These are phyloP conservation scores for Globisporangium mamillatum DNA, from an alignment of 352 stramenopile species.

Conservation along the genomic window DNA sequence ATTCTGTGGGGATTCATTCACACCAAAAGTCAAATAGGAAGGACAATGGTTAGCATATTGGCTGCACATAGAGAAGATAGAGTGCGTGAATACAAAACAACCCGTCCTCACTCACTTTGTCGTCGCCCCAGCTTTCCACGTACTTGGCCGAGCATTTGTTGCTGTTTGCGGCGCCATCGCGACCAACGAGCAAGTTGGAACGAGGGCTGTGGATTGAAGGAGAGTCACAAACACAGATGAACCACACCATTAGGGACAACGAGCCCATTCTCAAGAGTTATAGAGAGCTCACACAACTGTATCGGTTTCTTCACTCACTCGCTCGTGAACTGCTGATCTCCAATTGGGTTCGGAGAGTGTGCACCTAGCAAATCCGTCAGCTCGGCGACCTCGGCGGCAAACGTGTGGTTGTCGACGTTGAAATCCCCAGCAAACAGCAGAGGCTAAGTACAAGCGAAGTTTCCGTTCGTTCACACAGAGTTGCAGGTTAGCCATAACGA, in stretches of 20 bases:
- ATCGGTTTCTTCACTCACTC: slow-evolving; percentile 41
- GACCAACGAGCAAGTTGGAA: slow-evolving; percentile 75
- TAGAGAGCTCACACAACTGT: no score
- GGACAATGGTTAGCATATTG: neutral
- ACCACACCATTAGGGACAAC: no score
- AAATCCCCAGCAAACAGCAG: slow-evolving; percentile 82
- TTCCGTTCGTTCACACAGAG: slow-evolving; percentile 4
- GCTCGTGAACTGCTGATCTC: slow-evolving; percentile 71
- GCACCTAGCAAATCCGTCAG: slow-evolving; percentile 57
- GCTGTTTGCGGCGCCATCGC: slow-evolving; percentile 69
- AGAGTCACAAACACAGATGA: neutral
- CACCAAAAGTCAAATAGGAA: neutral
- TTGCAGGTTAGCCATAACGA: neutral
- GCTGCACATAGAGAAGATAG: neutral
- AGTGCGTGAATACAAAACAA: neutral
- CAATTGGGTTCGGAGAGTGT: slow-evolving; percentile 39
- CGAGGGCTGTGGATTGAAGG: slow-evolving; percentile 39
- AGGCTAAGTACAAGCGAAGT: slow-evolving; percentile 28
- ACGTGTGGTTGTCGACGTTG: slow-evolving; percentile 84
- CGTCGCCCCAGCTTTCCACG: slow-evolving; percentile 64
- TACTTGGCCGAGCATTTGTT: slow-evolving; percentile 74
- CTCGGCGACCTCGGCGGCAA: slow-evolving; percentile 59
- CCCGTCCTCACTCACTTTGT: slow-evolving; percentile 26
- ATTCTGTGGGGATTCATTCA: slow-evolving; percentile 31
- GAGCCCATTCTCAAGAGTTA: no score